Conservation (phyloP, 441 rosid species). For the Gossypium gossypioides region DNA sequence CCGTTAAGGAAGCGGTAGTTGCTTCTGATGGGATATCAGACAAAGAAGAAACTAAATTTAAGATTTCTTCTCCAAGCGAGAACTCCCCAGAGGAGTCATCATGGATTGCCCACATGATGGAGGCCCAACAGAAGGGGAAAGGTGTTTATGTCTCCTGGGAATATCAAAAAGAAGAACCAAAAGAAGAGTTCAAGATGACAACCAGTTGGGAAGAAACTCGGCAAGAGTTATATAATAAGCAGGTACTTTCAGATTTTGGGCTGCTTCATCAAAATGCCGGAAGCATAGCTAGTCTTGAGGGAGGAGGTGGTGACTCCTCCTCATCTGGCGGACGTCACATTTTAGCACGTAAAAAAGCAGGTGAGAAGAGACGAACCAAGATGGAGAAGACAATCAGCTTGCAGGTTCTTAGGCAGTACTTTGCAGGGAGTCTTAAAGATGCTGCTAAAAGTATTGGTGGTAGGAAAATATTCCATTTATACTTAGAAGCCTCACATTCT, state of each 20-base stretch:
- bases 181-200: slow-evolving; percentile 46
- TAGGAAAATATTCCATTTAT: slow-evolving; percentile 24
- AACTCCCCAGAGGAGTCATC: slow-evolving; percentile 31
- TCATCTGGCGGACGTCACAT: slow-evolving; percentile 21
- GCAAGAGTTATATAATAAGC: slow-evolving; percentile 17
- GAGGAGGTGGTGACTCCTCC: slow-evolving; percentile 22
- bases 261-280: slow-evolving; percentile 27
- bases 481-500: neutral
- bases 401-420: slow-evolving; percentile 64
- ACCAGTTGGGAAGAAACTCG: slow-evolving; percentile 33
- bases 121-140: slow-evolving; percentile 42
- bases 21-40: slow-evolving; percentile 21
- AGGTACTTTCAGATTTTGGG: slow-evolving; percentile 25
- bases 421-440: slow-evolving; percentile 82
- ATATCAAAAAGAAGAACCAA: slow-evolving; percentile 44
- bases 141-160: slow-evolving; percentile 49
- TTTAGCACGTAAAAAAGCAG: slow-evolving; percentile 29
- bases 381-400: slow-evolving; percentile 64
- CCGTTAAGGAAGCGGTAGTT: slow-evolving; percentile 23
- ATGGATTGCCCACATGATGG: slow-evolving; percentile 47
- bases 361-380: slow-evolving; percentile 54
- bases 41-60: slow-evolving; percentile 22
- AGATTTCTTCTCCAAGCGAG: slow-evolving; percentile 25
- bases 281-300: slow-evolving; percentile 17
- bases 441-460: slow-evolving; percentile 88